Percentiles rank a stretch among this genome's conserved stretches.
Evolutionary conservation across 2,329 filamentous ascomycete species (phyloP).

Genomic region (Blumeria hordei): DNA sequence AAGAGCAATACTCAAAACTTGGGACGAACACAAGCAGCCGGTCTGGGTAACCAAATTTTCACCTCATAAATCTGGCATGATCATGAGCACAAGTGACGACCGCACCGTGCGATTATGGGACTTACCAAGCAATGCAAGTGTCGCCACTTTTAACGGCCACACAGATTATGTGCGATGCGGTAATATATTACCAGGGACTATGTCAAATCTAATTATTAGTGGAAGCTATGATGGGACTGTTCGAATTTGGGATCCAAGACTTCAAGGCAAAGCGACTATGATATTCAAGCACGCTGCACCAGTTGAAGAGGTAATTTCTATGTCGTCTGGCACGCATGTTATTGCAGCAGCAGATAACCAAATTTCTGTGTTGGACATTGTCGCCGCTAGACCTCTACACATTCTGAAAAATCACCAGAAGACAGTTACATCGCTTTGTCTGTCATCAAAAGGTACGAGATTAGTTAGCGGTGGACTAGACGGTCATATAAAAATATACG

Average conservation of each 20-base stretch:
- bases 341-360: constrained; percentile 66
- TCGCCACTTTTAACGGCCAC: constrained; percentile 63
- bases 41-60: constrained; percentile 85
- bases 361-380: constrained; percentile 76
- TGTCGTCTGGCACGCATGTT: constrained; percentile 68
- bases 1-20: constrained; percentile 81
- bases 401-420: constrained; percentile 91
- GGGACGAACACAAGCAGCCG: constrained; percentile 82
- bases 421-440: constrained; percentile 69
- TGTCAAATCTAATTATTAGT: constrained; percentile 52
- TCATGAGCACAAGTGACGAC: constrained; percentile 84
- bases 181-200: constrained; percentile 53
- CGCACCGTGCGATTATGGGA: constrained; percentile 88
- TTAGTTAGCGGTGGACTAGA: constrained; percentile 77
- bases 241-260: constrained; percentile 74
- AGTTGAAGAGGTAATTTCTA: constrained; percentile 67
- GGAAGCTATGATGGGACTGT: constrained; percentile 92
- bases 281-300: constrained; percentile 85
- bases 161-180: constrained; percentile 79
- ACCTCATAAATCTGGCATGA: constrained; percentile 59
- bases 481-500: constrained; percentile 91
- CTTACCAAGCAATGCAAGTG: constrained; percentile 54
- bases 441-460: constrained; percentile 58
- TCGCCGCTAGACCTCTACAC: constrained; percentile 69
- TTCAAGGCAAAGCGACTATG: constrained; percentile 50